These are phyloP conservation scores for Colletotrichum truncatum DNA, from an alignment of 2,329 filamentous ascomycete species.

Conservation along the genomic window DNA sequence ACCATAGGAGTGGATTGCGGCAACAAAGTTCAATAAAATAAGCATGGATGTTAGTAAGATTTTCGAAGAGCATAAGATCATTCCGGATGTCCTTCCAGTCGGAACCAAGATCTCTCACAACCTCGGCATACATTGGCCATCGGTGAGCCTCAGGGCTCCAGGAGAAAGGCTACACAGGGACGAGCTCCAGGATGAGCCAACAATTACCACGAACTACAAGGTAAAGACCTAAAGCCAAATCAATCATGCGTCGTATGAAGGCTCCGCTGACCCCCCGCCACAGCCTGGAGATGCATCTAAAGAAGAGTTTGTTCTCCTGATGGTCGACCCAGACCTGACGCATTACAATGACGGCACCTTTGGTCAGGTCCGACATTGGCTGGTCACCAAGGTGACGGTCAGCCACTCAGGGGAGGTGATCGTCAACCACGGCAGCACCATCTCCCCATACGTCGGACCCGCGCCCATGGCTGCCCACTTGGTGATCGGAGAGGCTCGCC, in stretches of 20 bases:
- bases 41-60: background rate
- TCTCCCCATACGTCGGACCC: conserved; percentile 6
- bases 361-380: conserved; percentile 8
- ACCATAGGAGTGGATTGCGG: too few relatives aligned
- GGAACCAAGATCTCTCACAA: background rate
- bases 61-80: background rate
- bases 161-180: background rate
- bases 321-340: conserved; percentile 4
- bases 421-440: background rate
- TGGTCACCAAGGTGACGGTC: background rate
- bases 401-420: background rate
- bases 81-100: background rate
- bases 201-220: background rate
- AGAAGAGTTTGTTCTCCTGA: background rate
- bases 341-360: conserved; percentile 2
- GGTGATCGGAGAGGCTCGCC: background rate
- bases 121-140: background rate
- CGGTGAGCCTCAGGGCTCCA: background rate
- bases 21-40: too few relatives aligned
- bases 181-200: background rate
- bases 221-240: background rate
- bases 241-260: too few relatives aligned
- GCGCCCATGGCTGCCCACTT: background rate
- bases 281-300: background rate
- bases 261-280: background rate